Base-by-base conservation (phyloP, 768 basidiomycete genomes). In the Saitozyma sp. region DNA sequence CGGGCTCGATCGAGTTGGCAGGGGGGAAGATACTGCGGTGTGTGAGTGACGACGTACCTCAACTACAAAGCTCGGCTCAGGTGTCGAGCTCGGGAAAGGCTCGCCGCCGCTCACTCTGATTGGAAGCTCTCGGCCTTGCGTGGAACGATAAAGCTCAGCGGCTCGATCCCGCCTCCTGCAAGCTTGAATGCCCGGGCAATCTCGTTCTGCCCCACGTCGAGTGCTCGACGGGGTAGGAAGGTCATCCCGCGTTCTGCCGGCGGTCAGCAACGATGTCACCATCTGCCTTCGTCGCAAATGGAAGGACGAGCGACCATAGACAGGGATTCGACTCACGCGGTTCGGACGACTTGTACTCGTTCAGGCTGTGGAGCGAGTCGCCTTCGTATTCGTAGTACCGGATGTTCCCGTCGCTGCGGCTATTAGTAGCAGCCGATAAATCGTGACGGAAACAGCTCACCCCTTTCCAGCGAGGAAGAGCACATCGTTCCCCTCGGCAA, bases 41-140 rank as follows among this genome's bases (percentile, higher is more conserved):
- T 40, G 50, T 62, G 62, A 65, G 62, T 51, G 17, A 14, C 29
- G 29, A 5, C 2, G 2, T 29, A 2, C 29, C 29, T 29, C 1
- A 51, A 10, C 48, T 41, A 42, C 17, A 16, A 16, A 46, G 41
- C 13, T 14, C 13, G 8, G 41, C 13, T 14, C 13, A 8, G 6
- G 13, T 8, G 39, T 2, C 20, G 50, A n/a, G 46, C 17, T 17
- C 13, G 46, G 16, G 8, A 19, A 8, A 42, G 50, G 7, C 37
- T 46, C 45, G 10, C 8, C 19, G 8, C 19, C 16, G 62, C 73
- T 66, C 37, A 76, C 71, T 97, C 95, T 13, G 92, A 88, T 80
- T 98, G 95, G 90, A 97, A 98, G 6, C 88, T 87, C 61, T 98
- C 93, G 43, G 93, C 85, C 81, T 89, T 95, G 65, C 95, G 86